These are phyloP conservation scores for Phytophthora colocasiae DNA, from an alignment of 352 stramenopile species.

Conservation along the genomic window DNA sequence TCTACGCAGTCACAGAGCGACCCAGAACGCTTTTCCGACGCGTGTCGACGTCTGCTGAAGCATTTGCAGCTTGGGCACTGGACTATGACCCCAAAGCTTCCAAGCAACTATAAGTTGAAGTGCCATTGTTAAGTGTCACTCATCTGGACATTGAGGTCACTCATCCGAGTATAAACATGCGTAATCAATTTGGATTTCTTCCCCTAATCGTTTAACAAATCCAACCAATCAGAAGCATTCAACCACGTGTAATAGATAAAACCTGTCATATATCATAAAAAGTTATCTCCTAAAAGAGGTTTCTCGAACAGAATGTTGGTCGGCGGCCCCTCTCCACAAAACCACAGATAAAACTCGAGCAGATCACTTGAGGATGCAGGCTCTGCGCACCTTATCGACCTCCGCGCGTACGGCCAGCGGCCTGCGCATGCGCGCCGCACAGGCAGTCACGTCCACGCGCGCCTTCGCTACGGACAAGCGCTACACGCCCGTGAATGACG, in stretches of 20 bases:
- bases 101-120: constrained; percentile 8
- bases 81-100: constrained; percentile 37
- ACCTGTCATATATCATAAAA: neutral
- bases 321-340: neutral
- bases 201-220: constrained; percentile 25
- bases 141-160: neutral
- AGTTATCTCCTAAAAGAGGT: neutral
- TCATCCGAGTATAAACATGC: constrained; percentile 4
- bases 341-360: constrained; percentile 28
- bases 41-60: constrained; percentile 32
- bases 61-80: constrained; percentile 39
- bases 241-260: neutral
- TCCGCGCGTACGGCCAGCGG: constrained; percentile 13
- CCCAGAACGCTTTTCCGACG: constrained; percentile 37
- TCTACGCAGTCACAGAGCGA: constrained; percentile 37
- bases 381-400: constrained; percentile 22
- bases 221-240: constrained; percentile 3
- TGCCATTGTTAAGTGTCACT: neutral
- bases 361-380: constrained; percentile 35
- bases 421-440: constrained; percentile 7
- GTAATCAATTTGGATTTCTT: constrained; percentile 8
- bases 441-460: constrained; percentile 11
- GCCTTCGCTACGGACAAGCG: constrained; percentile 74
- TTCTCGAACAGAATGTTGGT: constrained; percentile 7
- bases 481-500: constrained; percentile 82